A percentile compares a stretch with the other conserved stretches of the same genome.
Evolutionary conservation across 352 stramenopile genomes (phyloP).

Genomic region (Phytophthora fragariaefolia): DNA sequence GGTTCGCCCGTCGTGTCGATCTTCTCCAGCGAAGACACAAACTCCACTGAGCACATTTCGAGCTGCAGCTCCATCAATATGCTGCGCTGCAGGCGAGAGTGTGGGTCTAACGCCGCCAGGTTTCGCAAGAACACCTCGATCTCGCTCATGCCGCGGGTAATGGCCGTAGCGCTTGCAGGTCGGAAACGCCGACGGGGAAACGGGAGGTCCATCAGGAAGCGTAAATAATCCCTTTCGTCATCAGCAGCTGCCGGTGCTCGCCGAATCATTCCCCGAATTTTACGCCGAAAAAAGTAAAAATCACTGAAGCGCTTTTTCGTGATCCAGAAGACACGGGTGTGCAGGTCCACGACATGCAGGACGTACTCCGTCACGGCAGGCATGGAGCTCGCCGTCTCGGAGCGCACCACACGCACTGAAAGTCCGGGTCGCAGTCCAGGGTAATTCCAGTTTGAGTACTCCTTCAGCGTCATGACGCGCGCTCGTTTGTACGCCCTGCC

Average conservation of each 20-base stretch:
- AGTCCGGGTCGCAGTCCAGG: slow-evolving; percentile 68
- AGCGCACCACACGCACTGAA: slow-evolving; percentile 73
- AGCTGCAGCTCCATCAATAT: slow-evolving; percentile 73
- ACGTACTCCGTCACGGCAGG: slow-evolving; percentile 75
- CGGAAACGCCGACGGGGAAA: slow-evolving; percentile 73
- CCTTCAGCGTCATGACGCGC: slow-evolving; percentile 53
- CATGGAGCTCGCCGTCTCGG: slow-evolving; percentile 62
- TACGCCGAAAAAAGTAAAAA: slow-evolving; percentile 72
- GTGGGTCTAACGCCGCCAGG: slow-evolving; percentile 68
- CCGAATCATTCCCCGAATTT: slow-evolving; percentile 62
- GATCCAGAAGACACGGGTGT: slow-evolving; percentile 87
- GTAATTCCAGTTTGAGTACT: slow-evolving; percentile 62
- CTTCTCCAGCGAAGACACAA: slow-evolving; percentile 76
- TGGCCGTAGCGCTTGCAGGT: slow-evolving; percentile 48
- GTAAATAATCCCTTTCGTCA: slow-evolving; percentile 68
- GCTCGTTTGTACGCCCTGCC: slow-evolving; percentile 36
- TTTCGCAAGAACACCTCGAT: slow-evolving; percentile 83
- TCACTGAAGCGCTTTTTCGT: slow-evolving; percentile 84
- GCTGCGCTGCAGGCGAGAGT: slow-evolving; percentile 57
- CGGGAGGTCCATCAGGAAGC: slow-evolving; percentile 73
- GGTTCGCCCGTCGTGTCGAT: slow-evolving; percentile 74
- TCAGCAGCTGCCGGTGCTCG: slow-evolving; percentile 36
- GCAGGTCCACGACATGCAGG: slow-evolving; percentile 75
- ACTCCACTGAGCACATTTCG: slow-evolving; percentile 78
- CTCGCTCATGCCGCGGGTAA: slow-evolving; percentile 58